Evolutionary conservation across 768 basidiomycete genomes (phyloP), one percentile per base, ranked within the genome.

Genomic region (Tricholoma flavovirens): DNA sequence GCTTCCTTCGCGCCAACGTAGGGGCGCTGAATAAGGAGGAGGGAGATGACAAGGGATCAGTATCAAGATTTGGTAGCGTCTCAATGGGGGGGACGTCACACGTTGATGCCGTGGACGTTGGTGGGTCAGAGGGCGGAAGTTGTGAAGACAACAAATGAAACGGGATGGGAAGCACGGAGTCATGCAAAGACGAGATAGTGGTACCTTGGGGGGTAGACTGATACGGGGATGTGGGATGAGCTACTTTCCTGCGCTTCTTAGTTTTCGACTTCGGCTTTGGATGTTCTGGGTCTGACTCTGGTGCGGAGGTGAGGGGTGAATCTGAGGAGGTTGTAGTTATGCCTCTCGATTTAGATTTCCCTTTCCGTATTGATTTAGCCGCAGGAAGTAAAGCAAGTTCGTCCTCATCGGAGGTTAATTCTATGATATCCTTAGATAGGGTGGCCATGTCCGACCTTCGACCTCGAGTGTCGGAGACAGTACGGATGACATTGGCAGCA

Each of bases 391-490:
- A 50, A 42, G 62, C 14, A 42, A 76, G 49, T 51, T 76, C 74
- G 26, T 76, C 75, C 3, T 75, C 71, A 35, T 78, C 78, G 6
- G 75, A 76, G 21, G 66, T 68, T 15, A 81, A 61, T 58, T 81
- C 80, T 10, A 82, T 79, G 3, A 80, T 63, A 10, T 78, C 75
- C 38, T 33, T 56, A 35, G 59, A 36, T 46, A 50, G 42, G 48
- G 32, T 24, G 24, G 42, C 50, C 26, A 24, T 46, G 45, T 46
- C 26, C 45, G 24, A 14, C 4, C 5, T 4, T n/a, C 24, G 45
- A 46, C 24, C 24, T 7, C 14, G 30, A 32, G 30, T 26, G 3
- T 22, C 5, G 24, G 14, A 6, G 8, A 42, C 19, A 10, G 17
- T 15, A 42, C 21, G 17, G 9, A 19, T 21, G 4, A 7, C 40